These are phyloP conservation scores for Tylopilus intermedius DNA, from an alignment of 768 basidiomycete genomes.

Conservation along the genomic window DNA sequence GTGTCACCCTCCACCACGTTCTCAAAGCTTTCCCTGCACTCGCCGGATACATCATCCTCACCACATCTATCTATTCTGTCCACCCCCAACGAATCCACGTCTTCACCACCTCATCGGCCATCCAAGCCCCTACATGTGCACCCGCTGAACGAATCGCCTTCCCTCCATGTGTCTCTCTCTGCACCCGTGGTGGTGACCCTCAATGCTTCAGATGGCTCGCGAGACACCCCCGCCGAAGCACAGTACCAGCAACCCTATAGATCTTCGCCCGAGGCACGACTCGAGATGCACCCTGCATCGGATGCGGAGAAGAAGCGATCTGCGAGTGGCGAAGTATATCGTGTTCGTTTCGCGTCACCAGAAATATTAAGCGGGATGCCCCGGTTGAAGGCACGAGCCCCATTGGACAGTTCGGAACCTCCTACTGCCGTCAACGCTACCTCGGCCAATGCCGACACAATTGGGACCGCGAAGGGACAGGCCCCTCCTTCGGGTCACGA, in stretches of 20 bases:
- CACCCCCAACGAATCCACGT: conserved; percentile 5
- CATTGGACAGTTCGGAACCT: not conserved
- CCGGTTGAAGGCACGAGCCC: conserved; percentile 6
- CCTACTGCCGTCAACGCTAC: not conserved
- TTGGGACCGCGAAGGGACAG: not conserved
- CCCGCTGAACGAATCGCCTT: conserved; percentile 18
- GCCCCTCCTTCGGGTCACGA: conserved; percentile 2
- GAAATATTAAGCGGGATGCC: conserved; percentile 21
- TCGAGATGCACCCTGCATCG: not conserved
- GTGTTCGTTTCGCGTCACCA: conserved; percentile 31
- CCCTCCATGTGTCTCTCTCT: conserved; percentile 2
- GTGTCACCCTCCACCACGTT: conserved; percentile 47
- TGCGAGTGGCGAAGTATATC: conserved; percentile 15
- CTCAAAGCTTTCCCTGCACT: conserved; percentile 47
- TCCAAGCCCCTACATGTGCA: conserved; percentile 28
- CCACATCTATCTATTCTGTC: conserved; percentile 10
- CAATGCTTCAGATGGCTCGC: conserved; percentile 4
- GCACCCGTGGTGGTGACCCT: conserved; percentile 4
- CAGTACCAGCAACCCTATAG: conserved; percentile 16
- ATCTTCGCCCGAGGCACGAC: conserved; percentile 13
- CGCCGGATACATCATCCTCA: conserved; percentile 23
- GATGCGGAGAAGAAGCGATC: conserved; percentile 13
- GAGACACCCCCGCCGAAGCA: conserved; percentile 24
- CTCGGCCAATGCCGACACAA: not conserved
- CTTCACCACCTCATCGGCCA: conserved; percentile 11